phyloP scores from a whole-genome alignment of 768 basidiomycete species.

The Psilocybe azurescens region DNA sequence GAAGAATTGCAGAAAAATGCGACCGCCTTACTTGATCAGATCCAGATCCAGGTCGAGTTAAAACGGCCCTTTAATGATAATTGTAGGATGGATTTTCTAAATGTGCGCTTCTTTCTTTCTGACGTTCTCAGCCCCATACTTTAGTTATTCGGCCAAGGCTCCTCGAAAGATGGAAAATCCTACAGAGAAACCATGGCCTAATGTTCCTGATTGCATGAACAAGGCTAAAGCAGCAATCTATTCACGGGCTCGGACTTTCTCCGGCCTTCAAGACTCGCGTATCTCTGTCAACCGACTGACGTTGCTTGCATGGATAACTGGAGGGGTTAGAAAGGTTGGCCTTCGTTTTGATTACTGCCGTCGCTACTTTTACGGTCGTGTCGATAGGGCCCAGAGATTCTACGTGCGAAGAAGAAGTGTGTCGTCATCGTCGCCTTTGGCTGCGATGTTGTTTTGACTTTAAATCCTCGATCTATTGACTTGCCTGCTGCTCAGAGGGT shows the following conservation, averaged over 20 bases:
- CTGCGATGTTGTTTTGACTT: constrained; percentile 38
- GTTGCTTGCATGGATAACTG: constrained; percentile 46
- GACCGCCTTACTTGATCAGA: constrained; percentile 37
- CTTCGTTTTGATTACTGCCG: not conserved
- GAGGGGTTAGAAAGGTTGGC: constrained; percentile 42
- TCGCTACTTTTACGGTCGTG: not conserved
- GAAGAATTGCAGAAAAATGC: constrained; percentile 43
- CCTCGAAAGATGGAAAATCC: constrained; percentile 8
- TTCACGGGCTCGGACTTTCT: constrained; percentile 38
- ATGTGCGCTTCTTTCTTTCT: not conserved
- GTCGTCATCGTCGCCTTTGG: constrained; percentile 43
- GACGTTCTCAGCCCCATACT: constrained; percentile 34
- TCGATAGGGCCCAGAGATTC: constrained; percentile 26
- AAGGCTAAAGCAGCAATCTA: constrained; percentile 36
- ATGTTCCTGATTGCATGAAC: constrained; percentile 30
- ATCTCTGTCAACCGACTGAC: constrained; percentile 39
- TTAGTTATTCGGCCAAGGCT: constrained; percentile 26
- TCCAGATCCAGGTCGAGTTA: constrained; percentile 44
- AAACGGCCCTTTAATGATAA: constrained; percentile 31
- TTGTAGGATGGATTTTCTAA: constrained; percentile 21
- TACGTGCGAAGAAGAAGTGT: constrained; percentile 31
- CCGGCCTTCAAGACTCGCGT: constrained; percentile 28
- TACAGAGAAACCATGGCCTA: constrained; percentile 22
- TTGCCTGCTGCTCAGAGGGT: constrained; percentile 6
- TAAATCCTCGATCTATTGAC: constrained; percentile 25